Base-by-base conservation (phyloP, 2,329 filamentous ascomycete species). In the Penicillium corylophilum region DNA sequence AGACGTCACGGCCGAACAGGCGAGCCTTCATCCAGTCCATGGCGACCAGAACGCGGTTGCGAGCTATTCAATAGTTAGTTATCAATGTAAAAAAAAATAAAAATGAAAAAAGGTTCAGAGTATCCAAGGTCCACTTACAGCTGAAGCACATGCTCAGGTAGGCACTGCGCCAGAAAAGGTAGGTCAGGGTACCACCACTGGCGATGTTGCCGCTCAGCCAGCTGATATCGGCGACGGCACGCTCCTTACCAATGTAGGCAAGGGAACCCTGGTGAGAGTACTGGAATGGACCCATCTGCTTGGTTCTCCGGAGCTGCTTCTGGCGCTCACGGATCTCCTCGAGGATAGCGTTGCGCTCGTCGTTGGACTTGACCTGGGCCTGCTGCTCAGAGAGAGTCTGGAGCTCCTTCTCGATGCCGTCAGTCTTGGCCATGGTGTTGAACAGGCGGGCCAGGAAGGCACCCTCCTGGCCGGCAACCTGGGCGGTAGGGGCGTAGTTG, bases 81-180 rank as follows among this genome's bases (percentile, higher is more conserved):
- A 28, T 23, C 2, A 29, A 5, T 44, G 16, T 44, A 22, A 26
- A 26, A 33, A 3, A 5, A 6, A 44, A 56, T n/a, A n/a, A n/a
- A n/a, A n/a, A 22, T 29, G 22, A 33, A 3, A 5, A 6, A 44
- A 56, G 49, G 60, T 59, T 64, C 53, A 44, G 39, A 31, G 18
- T 13, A 22, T 7, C 10, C 3, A 5, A 15, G 13, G 24, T n/a
- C 20, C 62, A 88, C 90, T 86, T 83, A 94, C 90, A 92, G 85
- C 92, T 97, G 76, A 99, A 99, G 84, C 93, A 96, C 94, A 99
- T 99, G 82, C 90, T 96, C 73, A 99, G 80, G 75, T 99, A 99
- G 49, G 93, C 94, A 70, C 89, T 95, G 72, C 92, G 84, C 94
- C 94, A 99, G 85, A 99, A 99, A 63, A 96, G 83, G 78, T 95